A percentile compares a stretch with the other conserved stretches of the same genome.
These are phyloP conservation scores for Adansonia gregorii DNA, from an alignment of 441 rosid genomes.

Conservation along the genomic window DNA sequence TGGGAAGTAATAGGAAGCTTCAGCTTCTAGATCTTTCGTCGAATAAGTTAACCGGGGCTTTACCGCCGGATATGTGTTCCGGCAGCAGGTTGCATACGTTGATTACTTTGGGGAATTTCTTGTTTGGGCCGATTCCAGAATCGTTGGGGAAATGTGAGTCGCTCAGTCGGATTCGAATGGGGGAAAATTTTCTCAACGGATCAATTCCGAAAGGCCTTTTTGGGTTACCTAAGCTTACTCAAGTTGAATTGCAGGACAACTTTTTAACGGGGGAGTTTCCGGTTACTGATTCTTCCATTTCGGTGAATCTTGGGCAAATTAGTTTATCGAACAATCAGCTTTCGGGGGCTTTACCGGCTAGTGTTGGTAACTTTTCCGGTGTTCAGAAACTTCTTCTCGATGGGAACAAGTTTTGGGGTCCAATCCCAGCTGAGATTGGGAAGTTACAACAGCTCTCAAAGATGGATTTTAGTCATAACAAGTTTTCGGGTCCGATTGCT, in stretches of 20 bases:
- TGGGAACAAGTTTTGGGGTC: conserved; percentile 81
- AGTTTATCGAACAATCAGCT: conserved; percentile 84
- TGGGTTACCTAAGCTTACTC: conserved; percentile 73
- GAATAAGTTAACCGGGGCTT: conserved; percentile 58
- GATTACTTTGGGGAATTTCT: conserved; percentile 74
- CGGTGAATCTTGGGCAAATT: conserved; percentile 76
- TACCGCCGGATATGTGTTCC: conserved; percentile 75
- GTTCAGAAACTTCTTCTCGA: conserved; percentile 92
- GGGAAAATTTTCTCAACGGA: conserved; percentile 83
- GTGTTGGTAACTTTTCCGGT: conserved; percentile 75
- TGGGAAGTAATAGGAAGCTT: conserved; percentile 75
- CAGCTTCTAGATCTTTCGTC: conserved; percentile 44
- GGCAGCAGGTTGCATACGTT: conserved; percentile 71
- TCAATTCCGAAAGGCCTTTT: conserved; percentile 81
- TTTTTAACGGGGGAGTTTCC: conserved; percentile 73
- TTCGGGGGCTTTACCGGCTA: conserved; percentile 72
- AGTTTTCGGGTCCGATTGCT: conserved; percentile 66
- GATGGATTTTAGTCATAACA: conserved; percentile 83
- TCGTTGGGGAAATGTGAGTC: conserved; percentile 75
- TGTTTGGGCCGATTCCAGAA: conserved; percentile 83
- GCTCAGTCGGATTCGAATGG: conserved; percentile 82
- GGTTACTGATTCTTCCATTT: conserved; percentile 42
- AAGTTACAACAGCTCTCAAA: conserved; percentile 80
- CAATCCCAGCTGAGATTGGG: conserved; percentile 82
- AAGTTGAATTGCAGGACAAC: conserved; percentile 86